Conservation (phyloP, 306 rosid genomes). For the Prunus kanzakura region DNA sequence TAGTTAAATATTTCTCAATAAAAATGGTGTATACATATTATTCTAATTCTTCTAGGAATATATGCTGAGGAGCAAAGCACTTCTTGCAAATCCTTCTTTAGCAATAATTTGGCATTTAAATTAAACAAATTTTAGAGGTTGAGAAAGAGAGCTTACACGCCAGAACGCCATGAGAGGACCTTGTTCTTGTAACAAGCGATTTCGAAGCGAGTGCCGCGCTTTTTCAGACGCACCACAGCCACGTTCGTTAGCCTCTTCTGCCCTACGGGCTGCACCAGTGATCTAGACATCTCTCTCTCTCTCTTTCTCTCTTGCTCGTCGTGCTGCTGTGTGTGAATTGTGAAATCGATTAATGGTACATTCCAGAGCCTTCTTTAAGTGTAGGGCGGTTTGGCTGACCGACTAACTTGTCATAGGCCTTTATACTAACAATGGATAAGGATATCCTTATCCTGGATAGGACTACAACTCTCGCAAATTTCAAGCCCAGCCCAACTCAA, state of each 20-base stretch:
- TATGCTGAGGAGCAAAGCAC: background rate
- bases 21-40: background rate
- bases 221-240: conserved; percentile 89
- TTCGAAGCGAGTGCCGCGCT: conserved; percentile 80
- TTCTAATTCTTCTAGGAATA: background rate
- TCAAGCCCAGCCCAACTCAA: background rate
- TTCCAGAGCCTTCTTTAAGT: background rate
- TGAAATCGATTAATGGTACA: background rate
- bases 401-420: background rate
- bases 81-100: background rate
- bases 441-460: background rate
- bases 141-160: conserved; percentile 55
- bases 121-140: conserved; percentile 1
- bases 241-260: conserved; percentile 96
- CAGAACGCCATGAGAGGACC: conserved; percentile 95
- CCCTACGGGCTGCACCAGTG: conserved; percentile 82
- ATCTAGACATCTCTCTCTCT: conserved; percentile 41
- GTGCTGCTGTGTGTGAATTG: background rate
- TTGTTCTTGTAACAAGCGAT: conserved; percentile 92
- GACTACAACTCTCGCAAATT: background rate
- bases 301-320: background rate
- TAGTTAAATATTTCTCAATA: background rate
- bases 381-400: background rate
- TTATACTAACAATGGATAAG: background rate
- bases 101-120: background rate